phyloP scores from a whole-genome alignment of 805 yeast species.

The Saccharomycopsis capsularis region DNA sequence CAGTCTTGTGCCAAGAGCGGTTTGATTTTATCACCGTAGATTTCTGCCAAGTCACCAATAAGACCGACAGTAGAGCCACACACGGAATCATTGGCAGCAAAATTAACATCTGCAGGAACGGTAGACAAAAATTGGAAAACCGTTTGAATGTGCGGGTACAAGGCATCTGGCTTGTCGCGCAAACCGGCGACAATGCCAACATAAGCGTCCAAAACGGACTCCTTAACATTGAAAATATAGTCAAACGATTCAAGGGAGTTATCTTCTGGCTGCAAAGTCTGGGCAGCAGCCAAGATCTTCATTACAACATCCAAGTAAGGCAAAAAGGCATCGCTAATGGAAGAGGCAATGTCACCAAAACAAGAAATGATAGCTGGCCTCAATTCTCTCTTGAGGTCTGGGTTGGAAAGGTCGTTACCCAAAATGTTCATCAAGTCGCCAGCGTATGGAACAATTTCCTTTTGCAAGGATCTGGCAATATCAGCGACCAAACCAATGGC shows the following conservation, averaged over 20 bases:
- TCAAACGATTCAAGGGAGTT: conserved; percentile 69
- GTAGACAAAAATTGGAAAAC: conserved; percentile 63
- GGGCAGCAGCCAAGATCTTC: conserved; percentile 65
- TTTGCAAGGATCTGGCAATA: conserved; percentile 81
- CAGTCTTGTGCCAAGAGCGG: conserved; percentile 63
- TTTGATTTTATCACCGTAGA: conserved; percentile 66
- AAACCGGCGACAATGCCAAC: conserved; percentile 94
- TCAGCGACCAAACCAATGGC: conserved; percentile 96
- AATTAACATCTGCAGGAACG: conserved; percentile 51
- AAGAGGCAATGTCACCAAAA: conserved; percentile 92
- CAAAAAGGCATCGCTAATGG: conserved; percentile 70
- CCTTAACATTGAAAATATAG: conserved; percentile 63
- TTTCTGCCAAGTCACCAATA: conserved; percentile 86
- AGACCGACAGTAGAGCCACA: conserved; percentile 83
- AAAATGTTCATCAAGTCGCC: conserved; percentile 77
- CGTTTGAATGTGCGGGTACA: conserved; percentile 58
- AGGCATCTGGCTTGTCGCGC: conserved; percentile 55
- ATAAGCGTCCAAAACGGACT: conserved; percentile 90
- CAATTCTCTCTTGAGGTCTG: conserved; percentile 67
- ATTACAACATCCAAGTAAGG: conserved; percentile 76
- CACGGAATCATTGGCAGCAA: conserved; percentile 60
- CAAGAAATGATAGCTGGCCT: conserved; percentile 86
- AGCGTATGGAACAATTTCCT: conserved; percentile 63
- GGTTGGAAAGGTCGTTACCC: conserved; percentile 62
- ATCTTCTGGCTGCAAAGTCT: conserved; percentile 56